Conservation (phyloP, 805 yeast genomes). For the Myxozyma geophila region DNA sequence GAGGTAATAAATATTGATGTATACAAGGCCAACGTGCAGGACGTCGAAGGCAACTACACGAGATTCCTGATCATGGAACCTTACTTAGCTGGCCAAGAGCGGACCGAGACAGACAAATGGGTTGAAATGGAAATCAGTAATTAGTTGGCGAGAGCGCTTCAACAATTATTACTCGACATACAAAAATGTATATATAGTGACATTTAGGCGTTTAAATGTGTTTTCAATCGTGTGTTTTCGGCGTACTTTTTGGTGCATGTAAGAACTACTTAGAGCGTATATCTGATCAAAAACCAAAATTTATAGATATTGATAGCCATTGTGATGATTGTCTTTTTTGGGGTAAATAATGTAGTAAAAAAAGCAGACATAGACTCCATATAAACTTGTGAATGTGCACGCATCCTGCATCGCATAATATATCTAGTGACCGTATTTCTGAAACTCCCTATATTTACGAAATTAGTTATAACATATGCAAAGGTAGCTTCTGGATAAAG, state of each 20-base stretch:
- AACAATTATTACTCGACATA: too few relatives aligned
- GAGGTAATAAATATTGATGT: constrained; percentile 62
- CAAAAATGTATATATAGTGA: neutral
- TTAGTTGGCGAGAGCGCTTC: neutral
- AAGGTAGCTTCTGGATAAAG: neutral
- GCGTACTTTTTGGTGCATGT: neutral
- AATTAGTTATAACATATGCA: neutral
- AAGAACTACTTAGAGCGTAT: too few relatives aligned
- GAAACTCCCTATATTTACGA: constrained; percentile 47
- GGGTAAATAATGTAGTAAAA: neutral
- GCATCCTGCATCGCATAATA: neutral
- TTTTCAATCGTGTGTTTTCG: neutral
- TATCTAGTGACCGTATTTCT: constrained; percentile 67
- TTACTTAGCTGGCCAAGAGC: constrained; percentile 7
- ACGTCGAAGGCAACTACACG: constrained; percentile 76
- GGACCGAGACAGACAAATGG: constrained; percentile 15
- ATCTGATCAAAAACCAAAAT: too few relatives aligned
- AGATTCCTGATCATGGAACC: constrained; percentile 63
- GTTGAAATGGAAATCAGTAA: constrained; percentile 9
- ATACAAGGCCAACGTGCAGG: constrained; percentile 64
- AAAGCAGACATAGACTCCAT: constrained; percentile 4
- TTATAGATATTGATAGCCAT: too few relatives aligned
- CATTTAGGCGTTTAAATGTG: neutral
- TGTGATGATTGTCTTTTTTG: too few relatives aligned
- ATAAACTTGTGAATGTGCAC: constrained; percentile 1